Evolutionary conservation across 352 stramenopile species (phyloP).

Genomic region (Thraustochytrium sp.): DNA sequence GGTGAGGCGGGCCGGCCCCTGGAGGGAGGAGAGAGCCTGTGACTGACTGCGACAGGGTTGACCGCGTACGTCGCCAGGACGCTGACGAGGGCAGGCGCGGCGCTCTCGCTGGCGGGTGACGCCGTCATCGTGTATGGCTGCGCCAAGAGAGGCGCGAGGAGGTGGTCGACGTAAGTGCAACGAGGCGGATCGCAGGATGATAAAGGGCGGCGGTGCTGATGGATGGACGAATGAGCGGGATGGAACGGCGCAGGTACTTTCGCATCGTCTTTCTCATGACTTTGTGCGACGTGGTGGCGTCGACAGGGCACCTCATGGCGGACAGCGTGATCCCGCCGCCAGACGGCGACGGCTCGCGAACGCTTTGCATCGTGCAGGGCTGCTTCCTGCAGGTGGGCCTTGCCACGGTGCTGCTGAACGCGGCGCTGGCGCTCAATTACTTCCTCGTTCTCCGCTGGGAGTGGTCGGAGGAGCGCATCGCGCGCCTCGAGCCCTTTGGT

Average conservation of each 20-base stretch:
- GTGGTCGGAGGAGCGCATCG: not conserved
- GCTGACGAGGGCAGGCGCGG: not conserved
- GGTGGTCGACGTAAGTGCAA: constrained; percentile 16
- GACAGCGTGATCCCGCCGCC: not conserved
- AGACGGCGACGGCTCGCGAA: not conserved
- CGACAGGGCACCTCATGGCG: not conserved
- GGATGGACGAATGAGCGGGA: no score
- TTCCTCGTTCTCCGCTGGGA: not conserved
- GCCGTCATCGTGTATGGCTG: not conserved
- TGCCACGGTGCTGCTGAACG: not conserved
- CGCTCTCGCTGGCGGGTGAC: not conserved
- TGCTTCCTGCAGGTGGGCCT: not conserved
- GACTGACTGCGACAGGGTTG: no score
- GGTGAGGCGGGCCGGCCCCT: no score
- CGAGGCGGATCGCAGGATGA: no score
- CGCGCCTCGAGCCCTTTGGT: constrained; percentile 31
- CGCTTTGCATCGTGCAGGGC: not conserved
- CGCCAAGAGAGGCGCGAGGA: not conserved
- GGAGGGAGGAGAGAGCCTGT: no score
- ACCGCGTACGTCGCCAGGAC: no score
- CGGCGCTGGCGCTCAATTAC: not conserved
- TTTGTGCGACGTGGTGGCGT: not conserved
- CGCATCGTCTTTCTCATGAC: constrained; percentile 20
- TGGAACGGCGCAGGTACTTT: constrained; percentile 1
- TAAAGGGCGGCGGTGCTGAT: no score